These are phyloP conservation scores for Nepenthes alata DNA, from an alignment of 179 eudicot genomes.

Conservation along the genomic window DNA sequence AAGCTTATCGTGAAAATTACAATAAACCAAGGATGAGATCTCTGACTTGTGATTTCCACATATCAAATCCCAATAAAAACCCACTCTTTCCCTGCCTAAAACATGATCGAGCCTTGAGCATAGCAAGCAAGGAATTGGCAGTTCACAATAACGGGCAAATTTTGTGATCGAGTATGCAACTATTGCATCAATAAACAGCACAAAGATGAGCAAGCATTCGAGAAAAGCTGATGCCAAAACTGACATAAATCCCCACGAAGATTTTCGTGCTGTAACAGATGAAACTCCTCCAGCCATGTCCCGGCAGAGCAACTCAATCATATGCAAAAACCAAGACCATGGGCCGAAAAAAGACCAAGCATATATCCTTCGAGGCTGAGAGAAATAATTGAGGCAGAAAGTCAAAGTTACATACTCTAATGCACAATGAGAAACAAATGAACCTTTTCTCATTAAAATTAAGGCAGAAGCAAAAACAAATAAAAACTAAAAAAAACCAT, in stretches of 20 bases:
- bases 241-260: constrained; percentile 16
- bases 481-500: too few species aligned
- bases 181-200: constrained; percentile 56
- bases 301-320: constrained; percentile 15
- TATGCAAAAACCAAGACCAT: constrained; percentile 12
- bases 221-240: constrained; percentile 55
- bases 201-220: constrained; percentile 68
- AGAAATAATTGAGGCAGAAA: background rate
- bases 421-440: background rate
- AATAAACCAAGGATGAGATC: constrained; percentile 60
- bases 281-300: constrained; percentile 34
- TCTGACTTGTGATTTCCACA: constrained; percentile 67
- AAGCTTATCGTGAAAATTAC: constrained; percentile 61
- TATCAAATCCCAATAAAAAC: constrained; percentile 64
- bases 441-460: too few species aligned
- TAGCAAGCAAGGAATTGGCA: constrained; percentile 75
- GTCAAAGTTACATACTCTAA: background rate
- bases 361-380: constrained; percentile 9
- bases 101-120: constrained; percentile 85
- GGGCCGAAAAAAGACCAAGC: constrained; percentile 9
- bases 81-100: constrained; percentile 41
- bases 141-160: constrained; percentile 57
- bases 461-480: background rate
- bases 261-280: constrained; percentile 19
- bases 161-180: constrained; percentile 61